Base-by-base conservation (phyloP, 805 yeast species). In the Zygoascus biomembranicola region DNA sequence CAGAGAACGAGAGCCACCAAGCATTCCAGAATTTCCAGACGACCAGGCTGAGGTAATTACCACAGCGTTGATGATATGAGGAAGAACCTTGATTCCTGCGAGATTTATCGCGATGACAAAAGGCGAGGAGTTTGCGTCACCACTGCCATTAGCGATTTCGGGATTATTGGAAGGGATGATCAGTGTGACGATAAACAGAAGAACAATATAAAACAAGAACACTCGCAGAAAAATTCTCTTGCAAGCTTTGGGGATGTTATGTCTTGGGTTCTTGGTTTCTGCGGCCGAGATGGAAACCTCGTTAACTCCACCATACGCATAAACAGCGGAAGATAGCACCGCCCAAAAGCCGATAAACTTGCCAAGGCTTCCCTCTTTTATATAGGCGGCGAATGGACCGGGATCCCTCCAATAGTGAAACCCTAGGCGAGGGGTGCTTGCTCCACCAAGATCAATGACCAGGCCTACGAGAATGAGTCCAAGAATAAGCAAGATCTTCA, bases 21-120 rank as follows among this genome's bases (percentile, higher is more conserved):
- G 85, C 63, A 87, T 73, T 68, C 84, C 90, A 1, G 90, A 84
- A 71, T 86, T 87, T 10, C 87, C 83, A 46, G 95, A 94, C 9
- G 92, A 84, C 65, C 87, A 79, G 55, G 87, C 89, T 59, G 87
- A 85, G 43, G 86, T 69, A 63, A 89, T 69, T 59, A 89, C 85
- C 66, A 87, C 82, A 1, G 84, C 92, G 66, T 89, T 89, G 63
- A 89, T 74, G 49, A 89, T 76, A 60, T 84, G 85, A 42, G 90
- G 90, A 57, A 88, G 71, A 0, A 80, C 90, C 8, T 66, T 62
- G 57, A 87, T 86, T 16, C 75, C 68, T 16, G 89, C 86, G 59
- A 77, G 78, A 57, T 77, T 77, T 62, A 88, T 83, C 49, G 95
- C 96, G 63, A 87, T 82, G 51, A 87, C 90, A 63, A 87, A 87